Base-by-base conservation (phyloP, 2,329 filamentous ascomycete genomes). In the Trichoderma semiorbis region DNA sequence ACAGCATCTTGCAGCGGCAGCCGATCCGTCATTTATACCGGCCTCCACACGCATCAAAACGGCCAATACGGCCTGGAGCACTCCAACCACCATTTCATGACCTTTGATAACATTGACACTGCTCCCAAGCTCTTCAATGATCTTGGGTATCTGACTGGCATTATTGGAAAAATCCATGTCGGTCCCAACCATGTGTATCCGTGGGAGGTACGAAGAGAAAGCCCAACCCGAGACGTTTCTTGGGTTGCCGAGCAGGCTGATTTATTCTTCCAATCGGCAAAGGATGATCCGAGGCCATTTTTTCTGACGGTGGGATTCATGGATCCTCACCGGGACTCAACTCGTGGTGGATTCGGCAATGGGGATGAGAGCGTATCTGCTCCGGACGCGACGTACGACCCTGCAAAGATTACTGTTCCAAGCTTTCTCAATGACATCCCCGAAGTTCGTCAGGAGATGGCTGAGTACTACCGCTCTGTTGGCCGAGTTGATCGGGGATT, bases 281-380 rank as follows among this genome's bases (percentile, higher is more conserved):
- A 58, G 11, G 34, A 58, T 21, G 65, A 68, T 1, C 18, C 50
- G 0, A 53, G 53, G 5, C 24, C 65, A n/a, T 68, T 68, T 24
- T 58, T 68, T 43, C 53, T 68, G 12, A 68, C 65, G 11, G 65
- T 68, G 7, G 65, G 65, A 30, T 68, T 68, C 65, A 68, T 68
- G 65, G 65, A 68, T 14, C 65, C 65, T 58, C 65, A 68, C 14
- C 53, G 65, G 24, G 65, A 68, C 26, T 68, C 65, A 1, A 68
- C 65, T 24, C 65, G 65, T 3, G 65, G 65, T 12, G 65, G 65
- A 24, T 68, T 68, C 18, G 65, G 65, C 12, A 68, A 68, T n/a
- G 65, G 65, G 3, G 65, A 68, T 16, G 65, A 68, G 16, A 28
- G 11, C 21, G 65, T 68, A 32, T 68, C 65, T 14, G 53, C 11